Evolutionary conservation across 2,329 filamentous ascomycete species (phyloP).

Genomic region (Chalaropsis ovoidea): DNA sequence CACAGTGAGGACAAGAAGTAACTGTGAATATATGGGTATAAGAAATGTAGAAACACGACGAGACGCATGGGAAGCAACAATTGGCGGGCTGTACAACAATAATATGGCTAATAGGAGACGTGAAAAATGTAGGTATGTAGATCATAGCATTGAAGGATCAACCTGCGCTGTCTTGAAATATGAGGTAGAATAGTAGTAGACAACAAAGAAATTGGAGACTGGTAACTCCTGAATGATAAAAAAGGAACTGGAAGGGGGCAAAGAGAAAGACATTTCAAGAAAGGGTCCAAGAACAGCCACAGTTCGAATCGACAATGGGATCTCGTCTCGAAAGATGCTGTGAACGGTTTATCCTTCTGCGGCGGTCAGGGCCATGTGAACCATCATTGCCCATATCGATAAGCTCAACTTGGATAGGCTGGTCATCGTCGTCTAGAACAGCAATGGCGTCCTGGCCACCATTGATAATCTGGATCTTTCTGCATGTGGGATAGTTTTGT

Average conservation of each 20-base stretch:
- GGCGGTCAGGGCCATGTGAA: constrained; percentile 6
- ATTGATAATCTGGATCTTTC: constrained; percentile 38
- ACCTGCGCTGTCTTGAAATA: background rate
- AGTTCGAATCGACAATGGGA: background rate
- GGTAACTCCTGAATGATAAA: constrained; percentile 22
- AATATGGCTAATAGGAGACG: too few species aligned
- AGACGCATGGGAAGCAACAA: too few species aligned
- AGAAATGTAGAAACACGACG: too few species aligned
- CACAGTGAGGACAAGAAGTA: too few species aligned
- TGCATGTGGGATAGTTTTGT: constrained; percentile 35
- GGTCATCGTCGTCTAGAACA: constrained; percentile 33
- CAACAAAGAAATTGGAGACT: constrained; percentile 19
- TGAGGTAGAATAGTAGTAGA: background rate
- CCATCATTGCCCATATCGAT: constrained; percentile 32
- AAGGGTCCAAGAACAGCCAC: constrained; percentile 23
- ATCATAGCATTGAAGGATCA: background rate
- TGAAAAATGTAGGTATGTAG: background rate
- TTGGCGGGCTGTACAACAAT: too few species aligned
- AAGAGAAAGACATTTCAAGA: constrained; percentile 15
- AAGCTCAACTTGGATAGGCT: constrained; percentile 38
- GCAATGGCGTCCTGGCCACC: constrained; percentile 34
- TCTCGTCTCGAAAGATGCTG: background rate
- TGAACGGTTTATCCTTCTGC: background rate
- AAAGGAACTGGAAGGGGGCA: background rate
- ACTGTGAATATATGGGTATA: too few species aligned